Conservation (phyloP, 1,284 basidiomycete species). For the Psilocybe mexicana region DNA sequence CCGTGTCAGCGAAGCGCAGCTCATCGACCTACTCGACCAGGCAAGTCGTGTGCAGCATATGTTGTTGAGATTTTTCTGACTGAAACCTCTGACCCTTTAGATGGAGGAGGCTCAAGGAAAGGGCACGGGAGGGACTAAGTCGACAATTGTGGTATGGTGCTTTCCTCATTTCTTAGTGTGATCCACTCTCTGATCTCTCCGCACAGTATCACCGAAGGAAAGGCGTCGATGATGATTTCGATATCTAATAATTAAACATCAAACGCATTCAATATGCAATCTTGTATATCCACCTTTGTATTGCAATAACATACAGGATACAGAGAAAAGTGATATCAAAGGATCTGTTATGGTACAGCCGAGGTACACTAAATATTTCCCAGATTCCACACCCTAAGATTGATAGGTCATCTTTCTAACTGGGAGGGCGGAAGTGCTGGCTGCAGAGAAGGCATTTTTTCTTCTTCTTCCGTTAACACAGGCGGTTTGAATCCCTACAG, state of each 20-base stretch:
- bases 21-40: conserved; percentile 93
- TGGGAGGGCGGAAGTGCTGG: too few relatives aligned
- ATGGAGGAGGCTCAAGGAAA: conserved; percentile 68
- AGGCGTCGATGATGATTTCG: conserved; percentile 72
- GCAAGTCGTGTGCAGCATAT: conserved; percentile 39
- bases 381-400: too few relatives aligned
- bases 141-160: conserved; percentile 65
- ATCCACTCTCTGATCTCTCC: background rate
- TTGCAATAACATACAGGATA: too few relatives aligned
- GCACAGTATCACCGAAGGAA: conserved; percentile 72
- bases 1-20: conserved; percentile 83
- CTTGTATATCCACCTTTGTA: too few relatives aligned
- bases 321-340: too few relatives aligned
- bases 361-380: too few relatives aligned
- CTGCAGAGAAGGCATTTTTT: background rate
- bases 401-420: too few relatives aligned
- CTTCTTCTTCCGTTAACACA: conserved; percentile 24
- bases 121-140: conserved; percentile 49
- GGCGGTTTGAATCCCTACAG: conserved; percentile 63
- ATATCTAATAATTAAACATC: conserved; percentile 27
- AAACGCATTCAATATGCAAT: background rate
- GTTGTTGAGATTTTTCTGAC: conserved; percentile 4
- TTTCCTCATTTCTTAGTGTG: background rate
- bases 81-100: conserved; percentile 33
- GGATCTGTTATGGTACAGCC: too few relatives aligned